These are phyloP conservation scores for Periglandula ipomoeae DNA, from an alignment of 2,329 filamentous ascomycete species.

Conservation along the genomic window DNA sequence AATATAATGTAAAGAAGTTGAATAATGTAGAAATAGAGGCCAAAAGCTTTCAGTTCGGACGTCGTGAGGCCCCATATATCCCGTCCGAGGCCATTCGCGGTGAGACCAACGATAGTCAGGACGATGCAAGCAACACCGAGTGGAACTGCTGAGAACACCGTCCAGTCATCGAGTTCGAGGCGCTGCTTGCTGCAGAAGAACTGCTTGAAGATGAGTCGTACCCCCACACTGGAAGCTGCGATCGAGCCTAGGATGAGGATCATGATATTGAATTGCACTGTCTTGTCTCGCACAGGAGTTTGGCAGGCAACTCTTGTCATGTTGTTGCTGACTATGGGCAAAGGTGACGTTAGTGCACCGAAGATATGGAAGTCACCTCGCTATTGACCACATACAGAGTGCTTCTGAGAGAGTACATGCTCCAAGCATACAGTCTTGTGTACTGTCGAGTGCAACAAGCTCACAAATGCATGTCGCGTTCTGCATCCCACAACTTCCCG, in stretches of 20 bases:
- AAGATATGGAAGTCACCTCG: no score
- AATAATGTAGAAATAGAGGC: conserved; percentile 28
- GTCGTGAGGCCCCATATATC: conserved; percentile 36
- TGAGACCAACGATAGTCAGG: conserved; percentile 20
- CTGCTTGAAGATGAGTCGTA: conserved; percentile 28
- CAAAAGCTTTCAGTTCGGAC: conserved; percentile 29
- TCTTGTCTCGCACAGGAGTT: background rate
- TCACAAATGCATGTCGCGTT: conserved; percentile 1
- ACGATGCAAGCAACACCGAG: conserved; percentile 20
- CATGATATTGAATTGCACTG: background rate
- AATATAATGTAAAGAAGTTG: conserved; percentile 31
- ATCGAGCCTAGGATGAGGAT: background rate
- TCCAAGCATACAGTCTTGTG: background rate
- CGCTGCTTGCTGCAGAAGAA: conserved; percentile 22
- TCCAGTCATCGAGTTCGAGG: conserved; percentile 27
- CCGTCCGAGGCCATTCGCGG: conserved; percentile 29
- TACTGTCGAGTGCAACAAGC: background rate
- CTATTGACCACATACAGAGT: background rate
- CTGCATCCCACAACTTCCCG: background rate
- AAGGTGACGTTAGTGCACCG: no score
- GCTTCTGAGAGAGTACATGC: conserved; percentile 1
- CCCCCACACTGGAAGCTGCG: conserved; percentile 21
- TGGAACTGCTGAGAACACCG: conserved; percentile 18
- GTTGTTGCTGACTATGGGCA: conserved; percentile 3
- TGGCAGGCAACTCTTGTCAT: background rate